Evolutionary conservation across 306 rosid species (phyloP).

Genomic region (Pterocarpus macrocarpus): DNA sequence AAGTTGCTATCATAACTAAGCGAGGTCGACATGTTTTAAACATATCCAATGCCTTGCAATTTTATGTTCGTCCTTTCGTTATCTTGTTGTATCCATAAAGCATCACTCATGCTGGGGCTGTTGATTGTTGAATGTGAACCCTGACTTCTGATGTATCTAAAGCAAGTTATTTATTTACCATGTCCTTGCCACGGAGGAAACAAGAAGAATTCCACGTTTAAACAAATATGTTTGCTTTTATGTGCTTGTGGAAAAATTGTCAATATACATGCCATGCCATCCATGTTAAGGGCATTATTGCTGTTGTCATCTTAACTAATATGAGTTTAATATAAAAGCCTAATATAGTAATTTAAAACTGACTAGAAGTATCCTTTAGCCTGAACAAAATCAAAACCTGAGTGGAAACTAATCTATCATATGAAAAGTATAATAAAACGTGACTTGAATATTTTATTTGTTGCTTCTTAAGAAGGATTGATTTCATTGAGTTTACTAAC

Average conservation of each 20-base stretch:
- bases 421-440: no score
- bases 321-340: not conserved
- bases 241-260: slow-evolving; percentile 12
- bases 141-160: slow-evolving; percentile 1
- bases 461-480: slow-evolving; percentile 6
- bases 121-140: slow-evolving; percentile 6
- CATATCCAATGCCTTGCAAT: no score
- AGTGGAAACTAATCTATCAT: no score
- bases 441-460: not conserved
- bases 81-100: slow-evolving; percentile 15
- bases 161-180: slow-evolving; percentile 17
- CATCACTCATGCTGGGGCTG: slow-evolving; percentile 6
- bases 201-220: slow-evolving; percentile 28
- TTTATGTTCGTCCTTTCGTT: slow-evolving; percentile 36
- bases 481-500: not conserved
- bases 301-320: not conserved
- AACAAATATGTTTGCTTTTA: slow-evolving; percentile 17
- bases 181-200: slow-evolving; percentile 33
- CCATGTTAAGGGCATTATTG: not conserved
- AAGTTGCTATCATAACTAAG: no score
- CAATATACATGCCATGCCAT: slow-evolving; percentile 26
- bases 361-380: not conserved
- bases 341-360: not conserved
- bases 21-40: no score
- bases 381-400: not conserved